These are phyloP conservation scores for Podaxis sp. DNA, from an alignment of 768 basidiomycete species.

Conservation along the genomic window DNA sequence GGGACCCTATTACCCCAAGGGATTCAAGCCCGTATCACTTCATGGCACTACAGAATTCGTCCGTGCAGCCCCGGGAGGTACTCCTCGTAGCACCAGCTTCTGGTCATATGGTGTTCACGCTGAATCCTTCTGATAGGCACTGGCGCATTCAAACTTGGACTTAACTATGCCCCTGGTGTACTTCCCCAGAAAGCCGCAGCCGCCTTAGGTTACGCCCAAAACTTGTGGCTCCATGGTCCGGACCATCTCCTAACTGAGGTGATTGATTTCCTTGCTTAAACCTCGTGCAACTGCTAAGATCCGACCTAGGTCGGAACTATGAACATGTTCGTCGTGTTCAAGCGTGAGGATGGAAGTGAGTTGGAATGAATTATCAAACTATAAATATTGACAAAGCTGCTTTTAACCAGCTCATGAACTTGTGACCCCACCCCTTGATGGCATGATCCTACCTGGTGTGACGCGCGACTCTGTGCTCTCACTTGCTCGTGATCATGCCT, in stretches of 20 bases:
- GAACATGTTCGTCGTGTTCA: constrained; percentile 87
- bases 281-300: constrained; percentile 9
- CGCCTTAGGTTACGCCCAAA: constrained; percentile 76
- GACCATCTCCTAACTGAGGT: constrained; percentile 52
- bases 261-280: constrained; percentile 24
- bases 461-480: constrained; percentile 82
- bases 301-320: constrained; percentile 70
- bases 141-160: constrained; percentile 83
- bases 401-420: constrained; percentile 59
- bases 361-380: not conserved
- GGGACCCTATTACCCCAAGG: constrained; percentile 80
- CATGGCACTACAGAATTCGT: constrained; percentile 82
- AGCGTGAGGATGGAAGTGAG: constrained; percentile 60
- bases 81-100: not conserved
- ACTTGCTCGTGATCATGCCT: constrained; percentile 61
- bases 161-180: constrained; percentile 87
- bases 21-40: constrained; percentile 89
- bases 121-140: constrained; percentile 36
- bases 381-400: not conserved
- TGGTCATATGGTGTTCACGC: not conserved
- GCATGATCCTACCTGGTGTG: constrained; percentile 89
- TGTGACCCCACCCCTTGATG: constrained; percentile 85
- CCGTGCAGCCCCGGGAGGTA: constrained; percentile 84
- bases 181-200: constrained; percentile 80
- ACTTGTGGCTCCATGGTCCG: constrained; percentile 84